These are phyloP conservation scores for Suillus ampliporus DNA, from an alignment of 768 basidiomycete species.

Conservation along the genomic window DNA sequence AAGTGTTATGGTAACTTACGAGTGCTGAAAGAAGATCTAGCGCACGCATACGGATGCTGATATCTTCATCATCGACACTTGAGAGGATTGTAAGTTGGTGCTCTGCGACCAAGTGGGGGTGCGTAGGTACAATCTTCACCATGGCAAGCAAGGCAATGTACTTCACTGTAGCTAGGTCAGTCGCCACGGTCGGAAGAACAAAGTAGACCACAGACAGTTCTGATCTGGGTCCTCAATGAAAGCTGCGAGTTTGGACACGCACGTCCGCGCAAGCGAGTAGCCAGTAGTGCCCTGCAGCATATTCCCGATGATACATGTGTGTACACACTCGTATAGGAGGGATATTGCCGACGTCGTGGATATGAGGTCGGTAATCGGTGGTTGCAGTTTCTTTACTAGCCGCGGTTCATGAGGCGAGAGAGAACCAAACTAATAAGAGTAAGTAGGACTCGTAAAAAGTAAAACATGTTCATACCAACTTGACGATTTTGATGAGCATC, in stretches of 20 bases:
- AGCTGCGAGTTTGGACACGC: conserved; percentile 90
- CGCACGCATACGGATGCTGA: conserved; percentile 95
- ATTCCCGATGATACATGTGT: conserved; percentile 96
- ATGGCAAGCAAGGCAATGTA: conserved; percentile 96
- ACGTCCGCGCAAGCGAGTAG: conserved; percentile 79
- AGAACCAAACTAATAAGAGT: conserved; percentile 77
- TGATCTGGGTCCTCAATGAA: conserved; percentile 95
- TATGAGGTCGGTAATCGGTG: conserved; percentile 94
- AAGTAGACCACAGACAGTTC: conserved; percentile 70
- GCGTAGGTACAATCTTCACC: conserved; percentile 93
- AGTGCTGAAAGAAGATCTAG: conserved; percentile 93
- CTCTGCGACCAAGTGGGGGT: conserved; percentile 87
- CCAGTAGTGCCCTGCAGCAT: conserved; percentile 88
- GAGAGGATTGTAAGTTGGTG: conserved; percentile 91
- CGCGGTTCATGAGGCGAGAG: conserved; percentile 92
- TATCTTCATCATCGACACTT: conserved; percentile 91
- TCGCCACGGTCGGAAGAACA: neutral
- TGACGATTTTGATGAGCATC: conserved; percentile 99
- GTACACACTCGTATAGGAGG: conserved; percentile 95
- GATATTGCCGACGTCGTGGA: conserved; percentile 96
- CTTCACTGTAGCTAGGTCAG: conserved; percentile 67
- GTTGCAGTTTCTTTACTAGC: conserved; percentile 91
- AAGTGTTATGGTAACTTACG: conserved; percentile 50
- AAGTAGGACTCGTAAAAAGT: neutral
- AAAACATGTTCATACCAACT: conserved; percentile 64